Base-by-base conservation (phyloP, 75 land plant genomes). In the Selaginella moellendorffii region DNA sequence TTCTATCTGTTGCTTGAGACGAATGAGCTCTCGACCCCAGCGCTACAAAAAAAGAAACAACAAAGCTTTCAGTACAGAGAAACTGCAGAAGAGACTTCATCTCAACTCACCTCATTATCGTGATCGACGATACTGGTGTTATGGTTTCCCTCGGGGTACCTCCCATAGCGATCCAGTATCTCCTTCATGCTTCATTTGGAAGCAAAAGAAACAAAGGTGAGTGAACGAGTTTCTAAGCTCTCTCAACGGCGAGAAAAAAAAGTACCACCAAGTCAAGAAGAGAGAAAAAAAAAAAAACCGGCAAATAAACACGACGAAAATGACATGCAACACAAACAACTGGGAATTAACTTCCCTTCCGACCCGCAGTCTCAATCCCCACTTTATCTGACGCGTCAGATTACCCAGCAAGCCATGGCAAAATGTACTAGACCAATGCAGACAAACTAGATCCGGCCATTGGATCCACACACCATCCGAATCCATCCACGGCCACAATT, bases 1-100 rank as follows among this genome's bases (percentile, higher is more conserved):
- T 54, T 69, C 71, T 54, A 69, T 30, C 71, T 69, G 71, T 20
- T 69, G 71, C 52, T 63, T 31, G 25, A 69, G 68, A 65, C 46
- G 61, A 24, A 69, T 61, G 8, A 69, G 64, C 62, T 69, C 71
- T 1, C 68, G 71, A 20, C 71, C 54, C 71, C 61, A 60, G 68
- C 36, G 62, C 71, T 36, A 36, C 46, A 5, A 36, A 14, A 36
- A 36, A 5, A 36, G 5, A 36, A 36, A 36, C 5, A 5, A 36
- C 46, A 14, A 36, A 5, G 10, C 14, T 36, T 36, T 5, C 46
- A 36, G 14, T 36, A 36, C 14, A 36, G 5, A 5, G 46, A 5
- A n/a, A 36, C 46, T 5, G 46, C 14, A 36, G 46, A 36, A 36
- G 5, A 14, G n/a, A n/a, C 5, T 36, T 36, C 14, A 36, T 36